These are phyloP conservation scores for Gossypium gossypioides DNA, from an alignment of 441 rosid genomes.

Conservation along the genomic window DNA sequence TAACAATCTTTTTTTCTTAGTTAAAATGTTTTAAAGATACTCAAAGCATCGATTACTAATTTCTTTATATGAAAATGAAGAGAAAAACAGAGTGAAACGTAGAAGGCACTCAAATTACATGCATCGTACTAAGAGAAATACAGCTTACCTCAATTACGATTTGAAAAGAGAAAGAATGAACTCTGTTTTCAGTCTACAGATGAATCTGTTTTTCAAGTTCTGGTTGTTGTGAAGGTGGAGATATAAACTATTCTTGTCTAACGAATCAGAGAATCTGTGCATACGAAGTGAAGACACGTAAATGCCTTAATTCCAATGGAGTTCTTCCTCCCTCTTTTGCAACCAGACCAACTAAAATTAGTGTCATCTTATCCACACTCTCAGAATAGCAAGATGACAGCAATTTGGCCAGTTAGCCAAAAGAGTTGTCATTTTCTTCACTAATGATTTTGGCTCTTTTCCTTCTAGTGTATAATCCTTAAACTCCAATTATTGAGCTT, in stretches of 20 bases:
- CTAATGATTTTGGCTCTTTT: constrained; percentile 4
- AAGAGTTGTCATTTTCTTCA: neutral
- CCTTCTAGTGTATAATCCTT: neutral
- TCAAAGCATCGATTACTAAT: neutral
- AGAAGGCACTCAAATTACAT: neutral
- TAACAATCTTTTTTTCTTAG: neutral
- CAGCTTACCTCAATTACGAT: neutral
- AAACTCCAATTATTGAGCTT: neutral
- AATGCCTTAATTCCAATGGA: neutral
- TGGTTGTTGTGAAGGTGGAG: neutral
- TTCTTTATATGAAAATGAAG: neutral
- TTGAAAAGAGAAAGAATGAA: neutral
- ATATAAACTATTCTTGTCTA: neutral
- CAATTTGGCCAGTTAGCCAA: neutral
- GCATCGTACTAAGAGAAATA: neutral
- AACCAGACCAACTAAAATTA: constrained; percentile 5
- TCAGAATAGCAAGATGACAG: neutral
- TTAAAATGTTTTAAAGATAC: neutral
- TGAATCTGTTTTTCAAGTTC: neutral
- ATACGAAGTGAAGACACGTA: neutral
- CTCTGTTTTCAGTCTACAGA: neutral
- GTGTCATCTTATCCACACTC: neutral
- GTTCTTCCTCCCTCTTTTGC: neutral
- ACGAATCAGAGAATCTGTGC: neutral
- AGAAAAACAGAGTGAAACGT: neutral